Conservation (phyloP, 164 flowering plant species). For the Macadamia integrifolia region DNA sequence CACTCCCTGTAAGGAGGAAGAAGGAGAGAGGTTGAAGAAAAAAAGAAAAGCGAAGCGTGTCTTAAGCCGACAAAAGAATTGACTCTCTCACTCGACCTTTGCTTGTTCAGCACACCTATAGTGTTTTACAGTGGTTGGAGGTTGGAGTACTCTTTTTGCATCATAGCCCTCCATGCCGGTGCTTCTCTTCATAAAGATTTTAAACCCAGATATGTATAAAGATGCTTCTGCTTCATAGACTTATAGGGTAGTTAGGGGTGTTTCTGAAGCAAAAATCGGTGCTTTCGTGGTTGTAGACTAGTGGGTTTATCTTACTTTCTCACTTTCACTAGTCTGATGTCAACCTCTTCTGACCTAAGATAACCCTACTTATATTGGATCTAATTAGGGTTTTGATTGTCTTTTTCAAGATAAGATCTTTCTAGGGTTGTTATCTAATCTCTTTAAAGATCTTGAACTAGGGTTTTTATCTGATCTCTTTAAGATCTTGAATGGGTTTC, state of each 20-base stretch:
- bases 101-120: conserved; percentile 30
- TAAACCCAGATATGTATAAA: conserved; percentile 23
- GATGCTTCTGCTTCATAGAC: conserved; percentile 1
- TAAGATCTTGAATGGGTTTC: too few species aligned
- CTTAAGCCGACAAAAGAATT: too few species aligned
- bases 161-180: conserved; percentile 22
- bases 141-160: conserved; percentile 1
- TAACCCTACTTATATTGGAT: neutral
- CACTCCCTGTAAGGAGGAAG: conserved; percentile 9
- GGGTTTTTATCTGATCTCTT: neutral
- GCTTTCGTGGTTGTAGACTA: too few species aligned
- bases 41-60: too few species aligned
- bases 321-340: neutral
- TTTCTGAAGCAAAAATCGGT: neutral
- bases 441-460: neutral
- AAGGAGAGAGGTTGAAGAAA: neutral
- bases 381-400: neutral
- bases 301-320: too few species aligned
- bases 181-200: conserved; percentile 29
- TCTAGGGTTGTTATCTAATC: neutral
- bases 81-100: conserved; percentile 18
- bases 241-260: conserved; percentile 17
- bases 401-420: too few species aligned
- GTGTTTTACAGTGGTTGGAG: too few species aligned
- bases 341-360: too few species aligned